Base-by-base conservation (phyloP, 352 stramenopile genomes). In the Phytophthora fragariae region DNA sequence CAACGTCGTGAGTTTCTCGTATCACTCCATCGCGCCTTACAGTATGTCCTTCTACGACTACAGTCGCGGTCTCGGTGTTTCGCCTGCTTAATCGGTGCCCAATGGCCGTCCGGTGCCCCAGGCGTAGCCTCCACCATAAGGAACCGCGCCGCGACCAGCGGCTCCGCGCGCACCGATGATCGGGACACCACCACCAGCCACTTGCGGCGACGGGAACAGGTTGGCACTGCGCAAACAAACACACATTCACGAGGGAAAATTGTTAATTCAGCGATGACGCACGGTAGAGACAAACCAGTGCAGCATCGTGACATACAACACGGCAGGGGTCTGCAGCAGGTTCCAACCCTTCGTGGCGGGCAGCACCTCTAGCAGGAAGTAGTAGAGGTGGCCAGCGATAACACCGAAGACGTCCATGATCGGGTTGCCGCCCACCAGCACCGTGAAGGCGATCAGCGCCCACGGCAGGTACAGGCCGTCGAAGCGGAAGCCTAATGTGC, bases 391-490 rank as follows among this genome's bases (percentile, higher is more conserved):
- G 19, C 90, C 92, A 7, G 91, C 89, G 11, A 96, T 70, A 14
- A 97, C 84, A 1, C 92, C 92, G 31, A 96, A 90, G 55, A 97
- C 73, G 68, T 97, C 88, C 80, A 93, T 94, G 56, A 97, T 93
- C 19, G 92, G 90, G 66, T 88, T 95, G 49, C 88, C 86, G 39
- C 92, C 92, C 31, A 95, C 84, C 47, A 97, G 86, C 54, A 97
- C 84, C 35, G 88, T 96, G 72, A 97, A 97, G 41, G 85, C 92
- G 53, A 97, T 96, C 19, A 97, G 76, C 8, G 90, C 92, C 92
- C 92, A 97, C 17, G 92, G 92, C 39, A 97, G 74, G 67, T 97
- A 96, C 5, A 96, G 77, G 0, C 90, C 92, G 57, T 97, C 80
- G 49, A 97, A 97, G 27, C 84, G 87, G 76, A 97, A 97, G 46